phyloP scores from a whole-genome alignment of 2,329 filamentous ascomycete species.

The Calonectria crousiana region DNA sequence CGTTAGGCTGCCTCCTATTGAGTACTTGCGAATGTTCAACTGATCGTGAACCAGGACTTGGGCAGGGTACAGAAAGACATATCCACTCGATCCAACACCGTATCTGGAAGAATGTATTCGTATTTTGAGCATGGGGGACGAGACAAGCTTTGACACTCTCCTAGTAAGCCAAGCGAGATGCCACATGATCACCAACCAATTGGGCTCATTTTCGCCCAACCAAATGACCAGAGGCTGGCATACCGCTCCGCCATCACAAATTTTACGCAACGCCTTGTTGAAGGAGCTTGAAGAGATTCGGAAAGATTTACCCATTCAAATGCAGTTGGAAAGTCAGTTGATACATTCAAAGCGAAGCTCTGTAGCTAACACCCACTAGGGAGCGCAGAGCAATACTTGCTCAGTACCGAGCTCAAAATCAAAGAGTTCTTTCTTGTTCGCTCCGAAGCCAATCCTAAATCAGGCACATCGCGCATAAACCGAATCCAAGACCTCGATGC shows the following conservation, averaged over 20 bases:
- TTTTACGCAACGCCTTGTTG: constrained; percentile 14
- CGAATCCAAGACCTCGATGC: constrained; percentile 30
- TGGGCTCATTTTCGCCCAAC: background rate
- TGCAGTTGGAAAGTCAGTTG: constrained; percentile 12
- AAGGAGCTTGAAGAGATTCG: constrained; percentile 16
- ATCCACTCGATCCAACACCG: constrained; percentile 62
- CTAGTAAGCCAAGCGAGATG: constrained; percentile 26
- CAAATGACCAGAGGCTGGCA: background rate
- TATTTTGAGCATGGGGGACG: constrained; percentile 47
- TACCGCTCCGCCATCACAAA: background rate
- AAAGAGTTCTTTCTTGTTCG: constrained; percentile 19
- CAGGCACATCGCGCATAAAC: background rate
- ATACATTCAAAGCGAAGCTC: background rate
- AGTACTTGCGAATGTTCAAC: background rate
- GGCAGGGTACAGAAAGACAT: constrained; percentile 48
- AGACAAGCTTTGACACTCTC: constrained; percentile 21
- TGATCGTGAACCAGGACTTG: constrained; percentile 37
- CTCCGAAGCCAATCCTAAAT: background rate
- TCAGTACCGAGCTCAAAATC: constrained; percentile 27
- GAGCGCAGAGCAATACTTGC: constrained; percentile 4
- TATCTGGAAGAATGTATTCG: constrained; percentile 67
- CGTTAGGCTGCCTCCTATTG: constrained; percentile 30
- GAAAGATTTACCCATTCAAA: background rate
- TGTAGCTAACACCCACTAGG: background rate
- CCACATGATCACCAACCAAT: constrained; percentile 27